Conservation (phyloP, 2,329 filamentous ascomycete species). For the Alternaria sp. region DNA sequence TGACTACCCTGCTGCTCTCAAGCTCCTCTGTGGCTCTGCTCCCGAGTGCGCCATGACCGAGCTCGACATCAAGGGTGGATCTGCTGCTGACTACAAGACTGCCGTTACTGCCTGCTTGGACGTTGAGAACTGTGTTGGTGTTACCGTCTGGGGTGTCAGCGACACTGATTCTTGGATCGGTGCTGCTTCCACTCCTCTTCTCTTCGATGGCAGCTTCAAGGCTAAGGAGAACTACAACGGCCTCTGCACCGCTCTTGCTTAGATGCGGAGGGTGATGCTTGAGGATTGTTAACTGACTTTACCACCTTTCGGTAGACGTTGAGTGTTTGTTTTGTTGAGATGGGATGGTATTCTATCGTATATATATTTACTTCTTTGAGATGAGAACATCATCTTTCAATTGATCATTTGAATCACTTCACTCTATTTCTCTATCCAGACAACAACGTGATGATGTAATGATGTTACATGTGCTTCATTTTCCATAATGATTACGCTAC, state of each 20-base stretch:
- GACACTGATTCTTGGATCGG: conserved; percentile 54
- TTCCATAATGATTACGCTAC: conserved; percentile 17
- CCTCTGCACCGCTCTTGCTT: conserved; percentile 23
- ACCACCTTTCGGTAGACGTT: neutral
- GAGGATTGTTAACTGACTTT: neutral
- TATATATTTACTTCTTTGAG: neutral
- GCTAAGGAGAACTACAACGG: conserved; percentile 51
- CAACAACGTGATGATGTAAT: neutral
- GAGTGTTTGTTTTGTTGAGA: neutral
- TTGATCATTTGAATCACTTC: neutral
- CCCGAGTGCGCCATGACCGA: conserved; percentile 70
- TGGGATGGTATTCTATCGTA: neutral
- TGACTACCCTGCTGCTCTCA: conserved; percentile 57
- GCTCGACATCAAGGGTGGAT: conserved; percentile 68
- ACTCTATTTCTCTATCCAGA: neutral
- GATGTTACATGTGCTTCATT: neutral
- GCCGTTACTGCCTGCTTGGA: conserved; percentile 62
- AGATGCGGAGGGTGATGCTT: neutral
- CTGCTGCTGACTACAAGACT: conserved; percentile 63
- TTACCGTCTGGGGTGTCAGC: conserved; percentile 66
- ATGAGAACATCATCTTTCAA: neutral
- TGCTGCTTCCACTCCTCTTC: conserved; percentile 42
- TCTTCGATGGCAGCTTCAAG: conserved; percentile 52
- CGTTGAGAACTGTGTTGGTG: conserved; percentile 66
- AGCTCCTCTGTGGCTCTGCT: conserved; percentile 59